A percentile compares a stretch with the other conserved stretches of the same genome.
phyloP scores from a whole-genome alignment of 257 asterid species.

The Solanum paucissectum region DNA sequence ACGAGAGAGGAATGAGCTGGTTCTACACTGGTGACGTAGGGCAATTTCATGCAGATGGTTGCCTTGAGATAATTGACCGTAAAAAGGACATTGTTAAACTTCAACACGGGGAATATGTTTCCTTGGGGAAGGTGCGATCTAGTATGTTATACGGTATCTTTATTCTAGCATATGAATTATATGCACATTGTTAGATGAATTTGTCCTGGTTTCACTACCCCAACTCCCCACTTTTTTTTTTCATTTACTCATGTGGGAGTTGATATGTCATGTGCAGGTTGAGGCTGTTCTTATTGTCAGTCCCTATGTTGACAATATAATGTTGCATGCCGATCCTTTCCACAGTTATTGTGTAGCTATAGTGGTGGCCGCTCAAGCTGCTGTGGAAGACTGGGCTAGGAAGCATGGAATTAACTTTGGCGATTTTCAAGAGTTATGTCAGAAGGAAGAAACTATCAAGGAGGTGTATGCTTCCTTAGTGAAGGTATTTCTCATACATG shows the following conservation, averaged over 20 bases:
- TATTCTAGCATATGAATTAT: neutral
- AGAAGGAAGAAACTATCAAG: slow-evolving; percentile 50
- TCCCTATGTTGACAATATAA: slow-evolving; percentile 69
- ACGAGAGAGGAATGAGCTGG: slow-evolving; percentile 84
- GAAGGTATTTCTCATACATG: slow-evolving; percentile 41
- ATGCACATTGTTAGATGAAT: neutral
- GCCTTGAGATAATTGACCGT: slow-evolving; percentile 94
- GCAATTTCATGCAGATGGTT: slow-evolving; percentile 78
- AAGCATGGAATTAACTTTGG: slow-evolving; percentile 40
- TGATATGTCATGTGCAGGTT: slow-evolving; percentile 41
- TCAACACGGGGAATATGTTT: slow-evolving; percentile 97
- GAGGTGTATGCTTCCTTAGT: slow-evolving; percentile 62
- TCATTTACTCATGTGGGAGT: neutral
- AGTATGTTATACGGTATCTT: neutral
- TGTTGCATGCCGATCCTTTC: slow-evolving; percentile 87
- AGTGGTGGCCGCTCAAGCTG: slow-evolving; percentile 69
- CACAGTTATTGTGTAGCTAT: slow-evolving; percentile 82
- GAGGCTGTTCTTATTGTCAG: slow-evolving; percentile 68
- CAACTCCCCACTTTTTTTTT: neutral
- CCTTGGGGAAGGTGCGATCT: slow-evolving; percentile 72
- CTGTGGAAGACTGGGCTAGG: slow-evolving; percentile 80
- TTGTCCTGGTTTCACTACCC: neutral
- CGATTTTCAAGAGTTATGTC: slow-evolving; percentile 62
- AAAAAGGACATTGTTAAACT: slow-evolving; percentile 93
- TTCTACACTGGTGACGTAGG: slow-evolving; percentile 92